Evolutionary conservation across 345 rosid genomes (phyloP).

Genomic region (Punica granatum): DNA sequence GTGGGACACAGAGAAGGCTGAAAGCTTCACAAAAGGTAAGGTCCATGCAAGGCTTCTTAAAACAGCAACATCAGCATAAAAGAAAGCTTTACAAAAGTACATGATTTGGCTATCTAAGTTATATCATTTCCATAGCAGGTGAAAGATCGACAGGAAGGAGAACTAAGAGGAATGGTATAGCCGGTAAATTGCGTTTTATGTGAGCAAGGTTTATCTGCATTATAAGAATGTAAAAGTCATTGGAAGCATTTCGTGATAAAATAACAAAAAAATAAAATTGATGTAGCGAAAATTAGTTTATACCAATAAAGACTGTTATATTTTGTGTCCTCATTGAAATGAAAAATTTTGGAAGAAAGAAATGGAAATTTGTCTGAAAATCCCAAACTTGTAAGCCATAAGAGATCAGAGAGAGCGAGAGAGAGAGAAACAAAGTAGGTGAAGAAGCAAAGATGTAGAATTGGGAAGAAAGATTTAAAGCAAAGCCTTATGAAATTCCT

Average conservation of each 20-base stretch:
- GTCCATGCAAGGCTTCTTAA: not conserved
- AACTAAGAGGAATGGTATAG: not conserved
- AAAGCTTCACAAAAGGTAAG: not conserved
- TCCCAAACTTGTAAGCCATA: not conserved
- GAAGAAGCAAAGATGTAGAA: not conserved
- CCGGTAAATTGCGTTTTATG: too few species aligned
- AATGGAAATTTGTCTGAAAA: not conserved
- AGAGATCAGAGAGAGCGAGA: too few species aligned
- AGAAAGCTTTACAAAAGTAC: not conserved
- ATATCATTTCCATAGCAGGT: not conserved
- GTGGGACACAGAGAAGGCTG: not conserved
- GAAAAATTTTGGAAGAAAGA: too few species aligned
- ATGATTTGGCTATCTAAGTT: not conserved
- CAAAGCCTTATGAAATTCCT: constrained; percentile 1
- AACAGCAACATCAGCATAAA: not conserved
- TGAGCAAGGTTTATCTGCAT: too few species aligned
- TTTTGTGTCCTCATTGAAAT: too few species aligned
- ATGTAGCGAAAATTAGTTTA: too few species aligned
- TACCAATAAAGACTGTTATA: too few species aligned
- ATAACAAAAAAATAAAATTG: too few species aligned
- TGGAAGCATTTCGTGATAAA: too few species aligned
- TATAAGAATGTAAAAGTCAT: too few species aligned
- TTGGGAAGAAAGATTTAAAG: not conserved
- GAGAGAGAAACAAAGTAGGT: too few species aligned
- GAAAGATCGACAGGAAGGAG: not conserved